phyloP scores from a whole-genome alignment of 176 grass and related monocot species.

The Bonia amplexicaulis region DNA sequence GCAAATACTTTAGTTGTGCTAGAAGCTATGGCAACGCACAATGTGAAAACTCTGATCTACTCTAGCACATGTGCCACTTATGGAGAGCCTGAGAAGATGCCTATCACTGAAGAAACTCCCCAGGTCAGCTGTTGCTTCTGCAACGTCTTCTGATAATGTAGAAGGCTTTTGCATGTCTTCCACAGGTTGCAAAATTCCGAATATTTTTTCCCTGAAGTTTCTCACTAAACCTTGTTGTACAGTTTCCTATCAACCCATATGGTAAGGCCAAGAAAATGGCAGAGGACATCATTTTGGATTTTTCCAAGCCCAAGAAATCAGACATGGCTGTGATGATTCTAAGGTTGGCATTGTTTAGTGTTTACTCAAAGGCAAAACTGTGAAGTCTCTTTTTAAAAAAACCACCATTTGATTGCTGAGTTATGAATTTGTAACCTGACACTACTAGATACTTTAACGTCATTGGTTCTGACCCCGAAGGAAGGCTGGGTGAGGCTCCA shows the following conservation, averaged over 20 bases:
- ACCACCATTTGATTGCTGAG: neutral
- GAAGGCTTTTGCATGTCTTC: neutral
- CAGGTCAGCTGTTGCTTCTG: constrained; percentile 45
- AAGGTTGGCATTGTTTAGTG: constrained; percentile 36
- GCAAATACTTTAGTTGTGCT: constrained; percentile 75
- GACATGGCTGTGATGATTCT: constrained; percentile 89
- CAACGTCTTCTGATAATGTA: neutral
- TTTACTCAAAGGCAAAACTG: neutral
- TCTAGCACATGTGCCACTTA: constrained; percentile 97
- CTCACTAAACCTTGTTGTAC: neutral
- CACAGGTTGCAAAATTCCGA: neutral
- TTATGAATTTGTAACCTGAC: neutral
- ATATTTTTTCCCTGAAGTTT: neutral
- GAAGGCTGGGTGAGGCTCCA: constrained; percentile 79
- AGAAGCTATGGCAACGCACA: constrained; percentile 72
- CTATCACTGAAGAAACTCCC: constrained; percentile 89
- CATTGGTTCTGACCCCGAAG: constrained; percentile 91
- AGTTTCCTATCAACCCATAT: constrained; percentile 94
- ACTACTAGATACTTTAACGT: constrained; percentile 86
- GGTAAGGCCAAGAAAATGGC: constrained; percentile 99
- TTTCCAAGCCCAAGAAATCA: constrained; percentile 70
- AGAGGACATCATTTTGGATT: constrained; percentile 96
- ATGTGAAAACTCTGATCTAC: constrained; percentile 79
- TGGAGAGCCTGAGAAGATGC: constrained; percentile 93
- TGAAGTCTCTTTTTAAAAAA: neutral